A percentile compares a stretch with the other conserved stretches of the same genome.
phyloP scores from a whole-genome alignment of 177 flowering plant genomes.

The Tripterygium wilfordii region DNA sequence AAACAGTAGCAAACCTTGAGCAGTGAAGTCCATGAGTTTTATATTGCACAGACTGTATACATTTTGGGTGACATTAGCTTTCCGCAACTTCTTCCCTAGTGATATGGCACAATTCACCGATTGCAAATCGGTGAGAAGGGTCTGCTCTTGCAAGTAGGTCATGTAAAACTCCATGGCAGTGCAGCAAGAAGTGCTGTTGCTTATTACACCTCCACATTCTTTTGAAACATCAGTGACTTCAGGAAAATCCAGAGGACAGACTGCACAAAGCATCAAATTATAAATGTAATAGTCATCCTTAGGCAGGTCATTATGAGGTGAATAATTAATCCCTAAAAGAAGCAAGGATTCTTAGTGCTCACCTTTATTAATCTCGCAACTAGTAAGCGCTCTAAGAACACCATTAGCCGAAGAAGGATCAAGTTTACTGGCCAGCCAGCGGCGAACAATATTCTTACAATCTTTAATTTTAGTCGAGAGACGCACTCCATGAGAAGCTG shows the following conservation, averaged over 20 bases:
- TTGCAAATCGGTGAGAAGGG: conserved; percentile 20
- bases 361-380: conserved; percentile 18
- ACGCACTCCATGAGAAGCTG: not conserved
- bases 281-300: too few species aligned
- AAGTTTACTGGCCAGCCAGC: conserved; percentile 21
- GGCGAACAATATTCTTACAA: conserved; percentile 15
- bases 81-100: conserved; percentile 18
- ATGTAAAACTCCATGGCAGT: conserved; percentile 12
- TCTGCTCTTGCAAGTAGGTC: conserved; percentile 15
- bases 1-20: too few species aligned
- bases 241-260: conserved; percentile 16
- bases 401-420: conserved; percentile 16
- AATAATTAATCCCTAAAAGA: too few species aligned
- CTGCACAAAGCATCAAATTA: conserved; percentile 12
- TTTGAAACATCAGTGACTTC: conserved; percentile 2
- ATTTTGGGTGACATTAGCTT: conserved; percentile 18
- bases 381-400: conserved; percentile 21
- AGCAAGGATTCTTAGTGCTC: not conserved
- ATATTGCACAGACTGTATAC: conserved; percentile 15
- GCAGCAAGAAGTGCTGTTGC: conserved; percentile 17
- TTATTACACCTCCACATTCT: conserved; percentile 7
- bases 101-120: conserved; percentile 21
- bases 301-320: too few species aligned
- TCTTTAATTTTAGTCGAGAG: conserved; percentile 3
- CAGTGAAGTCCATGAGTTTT: conserved; percentile 21